phyloP scores from a whole-genome alignment of 768 basidiomycete species.

The Xerocomus spinulosus region DNA sequence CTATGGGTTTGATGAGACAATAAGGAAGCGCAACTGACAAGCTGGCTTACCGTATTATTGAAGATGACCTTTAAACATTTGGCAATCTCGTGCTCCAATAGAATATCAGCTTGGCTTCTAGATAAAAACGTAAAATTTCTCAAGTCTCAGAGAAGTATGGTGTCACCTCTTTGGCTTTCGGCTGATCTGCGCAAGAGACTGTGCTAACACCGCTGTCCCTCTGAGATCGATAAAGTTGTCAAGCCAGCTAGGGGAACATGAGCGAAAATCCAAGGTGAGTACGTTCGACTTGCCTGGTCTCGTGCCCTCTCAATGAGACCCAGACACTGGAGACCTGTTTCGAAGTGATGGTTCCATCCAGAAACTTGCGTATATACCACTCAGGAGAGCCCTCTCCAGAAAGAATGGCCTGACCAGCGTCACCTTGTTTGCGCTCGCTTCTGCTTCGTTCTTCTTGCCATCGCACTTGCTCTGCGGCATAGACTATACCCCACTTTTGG shows the following conservation, averaged over 20 bases:
- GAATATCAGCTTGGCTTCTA: conserved; percentile 47
- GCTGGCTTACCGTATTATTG: conserved; percentile 51
- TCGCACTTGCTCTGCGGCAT: conserved; percentile 73
- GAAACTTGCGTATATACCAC: conserved; percentile 89
- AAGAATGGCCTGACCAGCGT: conserved; percentile 49
- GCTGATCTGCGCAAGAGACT: conserved; percentile 70
- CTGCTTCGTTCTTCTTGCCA: conserved; percentile 71
- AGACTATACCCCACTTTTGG: conserved; percentile 91
- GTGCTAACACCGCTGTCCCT: conserved; percentile 82
- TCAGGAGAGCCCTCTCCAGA: conserved; percentile 74
- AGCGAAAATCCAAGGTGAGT: conserved; percentile 9
- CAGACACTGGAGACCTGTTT: conserved; percentile 75
- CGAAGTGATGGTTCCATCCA: conserved; percentile 78
- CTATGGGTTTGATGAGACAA: conserved; percentile 34
- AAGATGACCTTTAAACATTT: conserved; percentile 84
- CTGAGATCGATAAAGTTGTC: conserved; percentile 66
- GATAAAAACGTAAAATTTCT: conserved; percentile 4
- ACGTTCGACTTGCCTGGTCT: conserved; percentile 56
- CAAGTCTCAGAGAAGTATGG: not conserved
- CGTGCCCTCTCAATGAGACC: conserved; percentile 75
- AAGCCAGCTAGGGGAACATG: conserved; percentile 60
- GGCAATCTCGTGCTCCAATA: conserved; percentile 81
- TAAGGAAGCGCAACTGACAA: not conserved
- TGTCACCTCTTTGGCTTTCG: conserved; percentile 64
- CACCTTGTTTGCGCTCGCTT: conserved; percentile 58